Evolutionary conservation across 1,139 yeast genomes (phyloP).

Genomic region (Sugiyamaella sp.): DNA sequence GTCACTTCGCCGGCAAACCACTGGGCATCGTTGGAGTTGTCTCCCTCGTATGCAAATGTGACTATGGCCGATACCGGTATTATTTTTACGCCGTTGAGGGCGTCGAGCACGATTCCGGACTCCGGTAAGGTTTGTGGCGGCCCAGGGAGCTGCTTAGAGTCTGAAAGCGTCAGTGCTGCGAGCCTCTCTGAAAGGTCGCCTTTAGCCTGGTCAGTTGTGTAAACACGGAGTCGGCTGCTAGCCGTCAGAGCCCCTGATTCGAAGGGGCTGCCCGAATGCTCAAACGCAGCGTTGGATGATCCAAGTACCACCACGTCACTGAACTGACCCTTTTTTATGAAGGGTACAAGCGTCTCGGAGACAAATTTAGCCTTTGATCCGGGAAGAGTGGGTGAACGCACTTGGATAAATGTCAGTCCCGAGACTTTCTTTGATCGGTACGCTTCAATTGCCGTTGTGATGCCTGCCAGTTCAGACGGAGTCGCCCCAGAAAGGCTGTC

Average conservation of each 20-base stretch:
- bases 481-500: constrained; percentile 48
- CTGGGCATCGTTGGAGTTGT: constrained; percentile 75
- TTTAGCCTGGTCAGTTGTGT: constrained; percentile 13
- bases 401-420: constrained; percentile 63
- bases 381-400: constrained; percentile 81
- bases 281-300: constrained; percentile 61
- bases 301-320: constrained; percentile 61
- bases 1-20: constrained; percentile 51
- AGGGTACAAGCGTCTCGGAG: constrained; percentile 55
- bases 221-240: constrained; percentile 8
- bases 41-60: constrained; percentile 83
- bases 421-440: constrained; percentile 24
- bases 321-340: constrained; percentile 48
- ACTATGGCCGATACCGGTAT: constrained; percentile 32
- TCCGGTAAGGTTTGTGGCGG: constrained; percentile 35
- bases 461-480: constrained; percentile 40
- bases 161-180: constrained; percentile 19
- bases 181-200: constrained; percentile 19
- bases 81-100: constrained; percentile 24
- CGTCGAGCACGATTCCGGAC: constrained; percentile 39
- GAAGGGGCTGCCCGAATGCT: constrained; percentile 21
- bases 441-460: constrained; percentile 63
- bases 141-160: constrained; percentile 11
- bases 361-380: constrained; percentile 59
- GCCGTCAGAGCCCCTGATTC: constrained; percentile 21